These are phyloP conservation scores for Mucor plumbeus DNA, from an alignment of 371 early-diverging fungal species.

Conservation along the genomic window DNA sequence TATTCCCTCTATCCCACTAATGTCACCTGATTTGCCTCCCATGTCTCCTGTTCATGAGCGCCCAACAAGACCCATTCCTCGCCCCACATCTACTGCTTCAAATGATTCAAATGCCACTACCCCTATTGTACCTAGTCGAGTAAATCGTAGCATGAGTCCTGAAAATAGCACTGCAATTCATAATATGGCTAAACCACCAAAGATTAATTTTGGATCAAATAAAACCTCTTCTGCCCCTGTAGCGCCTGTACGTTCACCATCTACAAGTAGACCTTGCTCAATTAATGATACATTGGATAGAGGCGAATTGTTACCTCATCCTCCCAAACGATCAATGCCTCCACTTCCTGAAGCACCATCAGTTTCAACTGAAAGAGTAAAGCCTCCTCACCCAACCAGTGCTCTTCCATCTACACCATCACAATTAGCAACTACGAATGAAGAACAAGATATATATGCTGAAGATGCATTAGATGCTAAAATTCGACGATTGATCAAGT, in stretches of 20 bases:
- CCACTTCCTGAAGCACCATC: constrained; percentile 28
- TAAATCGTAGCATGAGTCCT: constrained; percentile 1
- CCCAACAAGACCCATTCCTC: constrained; percentile 45
- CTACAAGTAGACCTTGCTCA: constrained; percentile 10
- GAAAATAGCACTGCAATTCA: neutral
- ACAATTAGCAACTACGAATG: no score
- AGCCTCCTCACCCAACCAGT: neutral
- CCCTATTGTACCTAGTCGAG: constrained; percentile 7
- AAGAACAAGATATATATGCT: neutral
- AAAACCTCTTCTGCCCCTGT: neutral
- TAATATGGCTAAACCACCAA: constrained; percentile 46
- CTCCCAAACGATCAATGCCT: constrained; percentile 50
- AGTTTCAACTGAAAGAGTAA: neutral
- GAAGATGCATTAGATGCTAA: constrained; percentile 44
- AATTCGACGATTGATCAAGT: constrained; percentile 39
- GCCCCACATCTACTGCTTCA: constrained; percentile 29
- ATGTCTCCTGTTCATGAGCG: constrained; percentile 30
- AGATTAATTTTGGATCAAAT: constrained; percentile 20
- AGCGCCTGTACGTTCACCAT: constrained; percentile 1
- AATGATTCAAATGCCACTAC: neutral
- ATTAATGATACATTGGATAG: neutral
- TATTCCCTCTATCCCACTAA: constrained; percentile 42
- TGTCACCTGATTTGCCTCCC: constrained; percentile 55
- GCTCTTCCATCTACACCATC: constrained; percentile 21
- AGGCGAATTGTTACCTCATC: constrained; percentile 25